Evolutionary conservation across 805 yeast genomes (phyloP).

Genomic region (Ogataea haglerorum): DNA sequence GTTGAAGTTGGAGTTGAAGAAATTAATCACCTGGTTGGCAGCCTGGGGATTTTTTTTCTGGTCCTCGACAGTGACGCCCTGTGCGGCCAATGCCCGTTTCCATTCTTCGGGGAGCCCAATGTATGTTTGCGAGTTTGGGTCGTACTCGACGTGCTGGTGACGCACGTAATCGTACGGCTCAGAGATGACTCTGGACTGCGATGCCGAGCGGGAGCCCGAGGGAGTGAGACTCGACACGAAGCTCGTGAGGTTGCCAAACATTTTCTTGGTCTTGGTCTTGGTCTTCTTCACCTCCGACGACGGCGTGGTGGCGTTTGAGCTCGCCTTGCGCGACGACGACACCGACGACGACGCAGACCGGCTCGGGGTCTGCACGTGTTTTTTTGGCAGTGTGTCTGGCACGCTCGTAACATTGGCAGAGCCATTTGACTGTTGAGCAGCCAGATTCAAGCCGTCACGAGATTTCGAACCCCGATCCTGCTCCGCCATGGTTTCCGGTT

Average conservation of each 20-base stretch:
- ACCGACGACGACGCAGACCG: conserved; percentile 16
- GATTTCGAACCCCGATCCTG: background rate
- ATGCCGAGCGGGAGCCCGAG: conserved; percentile 12
- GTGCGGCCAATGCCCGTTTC: conserved; percentile 77
- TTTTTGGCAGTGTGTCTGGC: conserved; percentile 1
- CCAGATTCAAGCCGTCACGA: background rate
- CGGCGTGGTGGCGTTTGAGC: conserved; percentile 14
- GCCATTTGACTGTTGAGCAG: conserved; percentile 1
- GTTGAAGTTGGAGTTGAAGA: conserved; percentile 25
- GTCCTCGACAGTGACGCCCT: conserved; percentile 85
- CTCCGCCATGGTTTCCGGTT: background rate
- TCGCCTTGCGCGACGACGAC: conserved; percentile 15
- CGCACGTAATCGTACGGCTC: conserved; percentile 89
- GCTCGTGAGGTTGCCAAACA: conserved; percentile 56
- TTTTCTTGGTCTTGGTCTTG: conserved; percentile 43
- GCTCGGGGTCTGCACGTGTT: conserved; percentile 1
- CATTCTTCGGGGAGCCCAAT: conserved; percentile 93
- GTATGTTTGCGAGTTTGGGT: conserved; percentile 76
- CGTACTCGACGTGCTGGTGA: conserved; percentile 91
- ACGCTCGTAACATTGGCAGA: background rate
- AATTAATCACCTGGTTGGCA: conserved; percentile 42
- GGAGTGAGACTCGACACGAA: conserved; percentile 29
- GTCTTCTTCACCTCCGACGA: conserved; percentile 28
- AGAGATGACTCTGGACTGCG: conserved; percentile 56
- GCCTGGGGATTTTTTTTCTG: conserved; percentile 92